Base-by-base conservation (phyloP, 352 stramenopile genomes). In the Albugo laibachii region DNA sequence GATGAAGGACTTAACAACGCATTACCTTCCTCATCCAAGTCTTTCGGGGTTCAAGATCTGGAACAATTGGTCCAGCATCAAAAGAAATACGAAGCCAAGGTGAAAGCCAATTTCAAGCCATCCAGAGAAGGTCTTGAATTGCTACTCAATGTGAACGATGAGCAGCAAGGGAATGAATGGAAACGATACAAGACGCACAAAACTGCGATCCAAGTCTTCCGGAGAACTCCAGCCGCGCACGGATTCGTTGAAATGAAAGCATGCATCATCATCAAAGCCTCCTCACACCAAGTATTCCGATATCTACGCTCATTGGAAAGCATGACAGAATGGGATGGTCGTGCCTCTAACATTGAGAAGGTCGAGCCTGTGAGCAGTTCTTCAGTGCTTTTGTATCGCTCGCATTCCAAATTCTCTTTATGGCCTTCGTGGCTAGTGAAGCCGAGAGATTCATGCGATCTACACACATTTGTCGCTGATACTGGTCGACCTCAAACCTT, bases 351-450 rank as follows among this genome's bases (percentile, higher is more conserved):
- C 11, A 52, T 80, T 11, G 55, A 62, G 27, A 62, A 63, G 41
- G 73, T 85, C 4, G 73, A 85, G 63, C 69, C 73, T 14, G 42
- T 85, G 36, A 69, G 80, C 59, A 70, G 83, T 0, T 65, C 57
- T 0, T 65, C 65, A 13, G 57, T 69, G n/a, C 64, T 86, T 38
- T 49, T 86, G 39, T 83, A 86, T 34, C 62, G 65, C 45, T 63
- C 68, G n/a, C 69, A 80, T 47, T 61, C 59, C 5, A 77, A 80
- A 50, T 51, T 86, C 12, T 86, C 73, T 11, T 56, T 78, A n/a
- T 86, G 73, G 73, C 73, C 73, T 18, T 62, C 68, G 18, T 86
- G 73, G 73, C 56, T 86, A 14, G 73, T 86, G 24, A 86, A 83
- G 36, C 73, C 73, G 19, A 68, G 73, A 12, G 73, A 86, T 48